Percentiles rank a stretch among this genome's conserved stretches.
Evolutionary conservation across 2,329 filamentous ascomycete species (phyloP).

Genomic region (Calonectria crousiana): DNA sequence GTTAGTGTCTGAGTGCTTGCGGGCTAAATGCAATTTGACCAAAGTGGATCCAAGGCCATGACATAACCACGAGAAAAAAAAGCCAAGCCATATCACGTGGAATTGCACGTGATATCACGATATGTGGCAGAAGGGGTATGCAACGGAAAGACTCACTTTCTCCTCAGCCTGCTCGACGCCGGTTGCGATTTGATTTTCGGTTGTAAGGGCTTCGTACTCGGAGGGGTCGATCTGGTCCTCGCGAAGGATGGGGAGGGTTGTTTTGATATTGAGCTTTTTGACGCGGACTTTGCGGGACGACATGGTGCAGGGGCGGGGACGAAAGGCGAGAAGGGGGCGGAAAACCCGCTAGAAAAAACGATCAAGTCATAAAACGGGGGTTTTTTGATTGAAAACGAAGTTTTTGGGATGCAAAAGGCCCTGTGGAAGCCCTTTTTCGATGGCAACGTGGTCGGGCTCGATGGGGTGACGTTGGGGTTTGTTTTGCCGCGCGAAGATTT

Average conservation of each 20-base stretch:
- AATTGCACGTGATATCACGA: slow-evolving; percentile 61
- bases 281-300: slow-evolving; percentile 79
- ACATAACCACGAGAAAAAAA: background rate
- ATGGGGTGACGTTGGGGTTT: slow-evolving; percentile 69
- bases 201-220: slow-evolving; percentile 88
- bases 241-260: slow-evolving; percentile 85
- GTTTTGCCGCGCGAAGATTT: slow-evolving; percentile 68
- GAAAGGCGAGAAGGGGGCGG: slow-evolving; percentile 59
- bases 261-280: slow-evolving; percentile 94
- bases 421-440: slow-evolving; percentile 66
- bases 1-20: slow-evolving; percentile 45
- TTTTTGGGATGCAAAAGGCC: slow-evolving; percentile 63
- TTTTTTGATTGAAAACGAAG: slow-evolving; percentile 66
- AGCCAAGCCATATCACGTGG: slow-evolving; percentile 57
- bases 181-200: slow-evolving; percentile 89
- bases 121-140: slow-evolving; percentile 38
- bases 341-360: slow-evolving; percentile 74
- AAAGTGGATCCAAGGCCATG: slow-evolving; percentile 25
- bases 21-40: background rate
- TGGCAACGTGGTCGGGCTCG: slow-evolving; percentile 60
- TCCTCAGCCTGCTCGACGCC: slow-evolving; percentile 98
- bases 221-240: slow-evolving; percentile 90
- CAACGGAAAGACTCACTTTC: slow-evolving; percentile 77
- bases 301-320: slow-evolving; percentile 62
- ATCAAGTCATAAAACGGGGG: slow-evolving; percentile 71